Evolutionary conservation across 2,329 filamentous ascomycete species (phyloP).

Genomic region (Aspergillus tamarii): DNA sequence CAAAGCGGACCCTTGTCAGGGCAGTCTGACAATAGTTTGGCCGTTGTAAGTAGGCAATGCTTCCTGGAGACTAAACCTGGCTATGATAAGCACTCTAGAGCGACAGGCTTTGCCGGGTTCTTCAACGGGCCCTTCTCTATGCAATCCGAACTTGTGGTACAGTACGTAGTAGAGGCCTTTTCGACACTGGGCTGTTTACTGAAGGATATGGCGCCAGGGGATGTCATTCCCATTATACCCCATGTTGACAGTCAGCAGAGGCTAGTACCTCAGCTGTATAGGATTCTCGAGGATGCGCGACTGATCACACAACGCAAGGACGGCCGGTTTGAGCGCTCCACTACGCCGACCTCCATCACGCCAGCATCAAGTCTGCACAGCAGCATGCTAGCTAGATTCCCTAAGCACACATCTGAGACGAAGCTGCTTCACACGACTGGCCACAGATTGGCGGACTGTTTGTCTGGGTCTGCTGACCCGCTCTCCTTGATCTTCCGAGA

Average conservation of each 20-base stretch:
- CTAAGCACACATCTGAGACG: slow-evolving; percentile 36
- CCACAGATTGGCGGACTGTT: slow-evolving; percentile 39
- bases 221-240: background rate
- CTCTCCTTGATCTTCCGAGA: slow-evolving; percentile 45
- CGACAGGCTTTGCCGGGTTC: background rate
- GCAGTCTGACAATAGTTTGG: no score
- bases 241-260: background rate
- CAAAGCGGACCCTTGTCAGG: no score
- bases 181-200: background rate
- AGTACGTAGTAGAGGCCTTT: slow-evolving; percentile 12
- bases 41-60: no score
- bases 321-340: background rate
- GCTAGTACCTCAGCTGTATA: background rate
- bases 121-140: background rate
- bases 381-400: slow-evolving; percentile 12
- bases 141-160: background rate
- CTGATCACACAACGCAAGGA: background rate
- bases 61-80: no score
- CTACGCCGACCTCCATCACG: no score
- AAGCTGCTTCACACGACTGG: slow-evolving; percentile 40
- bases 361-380: no score
- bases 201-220: background rate
- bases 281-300: background rate
- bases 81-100: no score
- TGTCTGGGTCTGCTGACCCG: slow-evolving; percentile 41